Evolutionary conservation across 2,329 filamentous ascomycete genomes (phyloP).

Genomic region (Sarocladiaceae sp.): DNA sequence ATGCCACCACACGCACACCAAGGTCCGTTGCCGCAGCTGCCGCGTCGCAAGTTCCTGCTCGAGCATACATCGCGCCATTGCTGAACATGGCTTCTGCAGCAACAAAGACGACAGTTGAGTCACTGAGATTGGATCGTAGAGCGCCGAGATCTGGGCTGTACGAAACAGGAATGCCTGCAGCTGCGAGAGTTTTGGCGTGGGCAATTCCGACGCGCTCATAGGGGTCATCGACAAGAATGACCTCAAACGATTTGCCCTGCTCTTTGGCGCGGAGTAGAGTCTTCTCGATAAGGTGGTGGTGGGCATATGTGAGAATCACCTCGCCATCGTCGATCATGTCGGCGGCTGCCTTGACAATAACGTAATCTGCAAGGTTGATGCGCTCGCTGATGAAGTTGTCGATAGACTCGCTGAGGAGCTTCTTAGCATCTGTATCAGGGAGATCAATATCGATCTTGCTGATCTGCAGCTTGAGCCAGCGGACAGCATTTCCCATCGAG

Average conservation of each 20-base stretch:
- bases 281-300: slow-evolving; percentile 79
- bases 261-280: slow-evolving; percentile 68
- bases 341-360: slow-evolving; percentile 72
- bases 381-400: slow-evolving; percentile 88
- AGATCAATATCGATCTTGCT: slow-evolving; percentile 83
- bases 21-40: slow-evolving; percentile 74
- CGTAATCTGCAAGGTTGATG: slow-evolving; percentile 77
- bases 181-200: slow-evolving; percentile 62
- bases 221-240: slow-evolving; percentile 74
- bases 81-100: slow-evolving; percentile 93
- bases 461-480: slow-evolving; percentile 89
- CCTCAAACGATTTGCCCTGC: slow-evolving; percentile 68
- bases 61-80: slow-evolving; percentile 84
- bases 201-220: slow-evolving; percentile 45
- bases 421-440: slow-evolving; percentile 76
- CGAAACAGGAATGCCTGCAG: slow-evolving; percentile 66
- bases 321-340: slow-evolving; percentile 70
- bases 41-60: slow-evolving; percentile 79
- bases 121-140: slow-evolving; percentile 64
- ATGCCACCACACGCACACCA: slow-evolving; percentile 75
- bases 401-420: slow-evolving; percentile 69
- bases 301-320: slow-evolving; percentile 79
- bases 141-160: slow-evolving; percentile 76
- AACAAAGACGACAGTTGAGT: slow-evolving; percentile 68
- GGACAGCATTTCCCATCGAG: slow-evolving; percentile 93